A percentile compares a stretch with the other conserved stretches of the same genome.
Evolutionary conservation across 208 protist genomes (phyloP).

Genomic region (Leishmania braziliensis): DNA sequence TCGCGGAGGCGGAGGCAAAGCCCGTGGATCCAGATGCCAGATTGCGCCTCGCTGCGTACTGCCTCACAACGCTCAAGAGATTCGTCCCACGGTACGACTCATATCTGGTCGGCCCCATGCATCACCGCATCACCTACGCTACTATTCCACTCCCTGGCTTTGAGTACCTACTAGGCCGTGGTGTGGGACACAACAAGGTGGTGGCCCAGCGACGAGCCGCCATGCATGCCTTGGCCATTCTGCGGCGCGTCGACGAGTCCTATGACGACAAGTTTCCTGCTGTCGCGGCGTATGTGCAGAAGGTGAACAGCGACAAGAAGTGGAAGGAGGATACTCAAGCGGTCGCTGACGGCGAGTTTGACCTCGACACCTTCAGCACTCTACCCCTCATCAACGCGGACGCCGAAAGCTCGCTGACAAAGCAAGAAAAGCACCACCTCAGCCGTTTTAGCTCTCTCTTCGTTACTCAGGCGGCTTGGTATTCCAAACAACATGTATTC

Average conservation of each 20-base stretch:
- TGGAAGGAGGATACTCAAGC: neutral
- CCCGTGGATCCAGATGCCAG: slow-evolving; percentile 2
- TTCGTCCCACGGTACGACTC: slow-evolving; percentile 48
- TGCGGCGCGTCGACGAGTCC: slow-evolving; percentile 73
- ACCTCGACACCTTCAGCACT: slow-evolving; percentile 34
- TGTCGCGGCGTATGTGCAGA: neutral
- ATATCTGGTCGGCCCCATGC: slow-evolving; percentile 48
- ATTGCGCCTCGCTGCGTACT: slow-evolving; percentile 56
- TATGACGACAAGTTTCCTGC: slow-evolving; percentile 38
- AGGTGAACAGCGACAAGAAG: neutral
- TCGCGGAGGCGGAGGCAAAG: slow-evolving; percentile 59
- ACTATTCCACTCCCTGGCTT: slow-evolving; percentile 70
- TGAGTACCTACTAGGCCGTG: slow-evolving; percentile 53
- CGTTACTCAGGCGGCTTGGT: slow-evolving; percentile 4
- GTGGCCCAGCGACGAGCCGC: slow-evolving; percentile 63
- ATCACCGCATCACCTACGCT: slow-evolving; percentile 55
- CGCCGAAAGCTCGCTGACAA: neutral
- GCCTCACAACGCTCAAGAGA: slow-evolving; percentile 8
- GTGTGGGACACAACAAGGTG: slow-evolving; percentile 67
- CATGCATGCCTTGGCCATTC: slow-evolving; percentile 78
- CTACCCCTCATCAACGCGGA: slow-evolving; percentile 24
- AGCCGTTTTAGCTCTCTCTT: slow-evolving; percentile 5
- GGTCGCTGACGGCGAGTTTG: slow-evolving; percentile 17
- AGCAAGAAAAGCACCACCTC: neutral
- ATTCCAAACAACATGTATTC: slow-evolving; percentile 3